Base-by-base conservation (phyloP, 2,329 filamentous ascomycete species). In the Corinectria fuckeliana region DNA sequence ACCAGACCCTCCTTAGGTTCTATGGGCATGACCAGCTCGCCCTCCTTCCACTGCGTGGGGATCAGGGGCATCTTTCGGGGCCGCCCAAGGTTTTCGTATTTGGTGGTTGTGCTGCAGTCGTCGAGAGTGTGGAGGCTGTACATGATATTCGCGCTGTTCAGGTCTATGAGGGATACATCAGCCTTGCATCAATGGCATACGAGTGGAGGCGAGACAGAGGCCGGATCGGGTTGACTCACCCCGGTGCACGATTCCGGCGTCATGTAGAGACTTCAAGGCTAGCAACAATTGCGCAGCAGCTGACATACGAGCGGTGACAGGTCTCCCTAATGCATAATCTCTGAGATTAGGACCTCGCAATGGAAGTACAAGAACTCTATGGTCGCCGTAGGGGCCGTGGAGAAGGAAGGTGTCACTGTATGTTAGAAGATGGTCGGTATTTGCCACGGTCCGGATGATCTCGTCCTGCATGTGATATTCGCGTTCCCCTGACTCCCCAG, bases 121-220 rank as follows among this genome's bases (percentile, higher is more conserved):
- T 47, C 39, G 2, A 50, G 18, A 25, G 50, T 36, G 8, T 26
- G 50, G 13, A 61, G 50, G 21, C 45, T 50, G 28, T 50, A 51
- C 59, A 61, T 61, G 13, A 56, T 45, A 48, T 61, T 61, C 4
- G 54, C 54, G 30, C 28, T 49, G 20, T 50, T 61, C 16, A 61
- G 39, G 44, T 58, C 59, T 61, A 18, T 41, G n/a, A n/a, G 16
- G 39, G 14, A n/a, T 38, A 20, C 38, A 30, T 48, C 2, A 52
- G 55, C 26, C 20, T 38, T 38, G n/a, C 10, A 13, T 23, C 5
- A 6, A 30, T 14, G 18, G 16, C 16, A 4, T 21, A 20, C 11
- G n/a, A 30, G 18, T 3, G 2, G 7, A 30, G 1, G 10, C 11
- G n/a, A n/a, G n/a, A n/a, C n/a, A n/a, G n/a, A n/a, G n/a, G n/a